Evolutionary conservation across 805 yeast species (phyloP).

Genomic region (Saccharomycopsis babjevae): DNA sequence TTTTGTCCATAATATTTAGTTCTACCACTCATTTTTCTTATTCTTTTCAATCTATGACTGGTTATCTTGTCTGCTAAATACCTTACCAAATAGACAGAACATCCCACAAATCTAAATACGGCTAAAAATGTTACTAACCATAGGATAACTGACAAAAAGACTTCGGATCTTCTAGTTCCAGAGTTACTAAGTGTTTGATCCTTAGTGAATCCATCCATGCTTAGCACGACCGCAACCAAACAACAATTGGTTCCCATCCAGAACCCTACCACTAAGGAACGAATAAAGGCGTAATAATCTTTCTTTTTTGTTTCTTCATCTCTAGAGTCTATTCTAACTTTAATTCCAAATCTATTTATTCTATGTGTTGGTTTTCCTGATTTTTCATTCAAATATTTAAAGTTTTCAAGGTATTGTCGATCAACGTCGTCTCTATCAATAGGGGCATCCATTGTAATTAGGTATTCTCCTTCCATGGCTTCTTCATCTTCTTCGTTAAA

Average conservation of each 20-base stretch:
- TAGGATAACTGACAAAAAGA: conserved; percentile 72
- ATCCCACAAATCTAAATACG: conserved; percentile 68
- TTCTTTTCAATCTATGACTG: neutral
- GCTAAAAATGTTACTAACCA: conserved; percentile 95
- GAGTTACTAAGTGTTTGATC: conserved; percentile 16
- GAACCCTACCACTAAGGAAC: conserved; percentile 78
- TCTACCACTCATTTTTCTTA: neutral
- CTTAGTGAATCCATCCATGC: conserved; percentile 54
- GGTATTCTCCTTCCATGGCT: conserved; percentile 19
- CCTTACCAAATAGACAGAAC: conserved; percentile 43
- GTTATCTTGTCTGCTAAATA: neutral
- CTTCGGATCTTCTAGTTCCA: conserved; percentile 37
- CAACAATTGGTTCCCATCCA: conserved; percentile 88
- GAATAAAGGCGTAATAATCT: conserved; percentile 80
- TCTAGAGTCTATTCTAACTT: conserved; percentile 23
- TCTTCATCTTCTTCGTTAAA: conserved; percentile 25
- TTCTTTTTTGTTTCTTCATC: conserved; percentile 46
- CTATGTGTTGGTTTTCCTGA: conserved; percentile 22
- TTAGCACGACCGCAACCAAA: conserved; percentile 71
- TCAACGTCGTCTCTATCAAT: conserved; percentile 72
- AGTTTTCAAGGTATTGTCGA: conserved; percentile 53
- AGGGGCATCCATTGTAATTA: conserved; percentile 50
- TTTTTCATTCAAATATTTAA: conserved; percentile 41
- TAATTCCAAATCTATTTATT: conserved; percentile 30
- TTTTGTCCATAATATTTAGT: neutral